Base-by-base conservation (phyloP, 306 rosid species). In the Bauhinia variegata region DNA sequence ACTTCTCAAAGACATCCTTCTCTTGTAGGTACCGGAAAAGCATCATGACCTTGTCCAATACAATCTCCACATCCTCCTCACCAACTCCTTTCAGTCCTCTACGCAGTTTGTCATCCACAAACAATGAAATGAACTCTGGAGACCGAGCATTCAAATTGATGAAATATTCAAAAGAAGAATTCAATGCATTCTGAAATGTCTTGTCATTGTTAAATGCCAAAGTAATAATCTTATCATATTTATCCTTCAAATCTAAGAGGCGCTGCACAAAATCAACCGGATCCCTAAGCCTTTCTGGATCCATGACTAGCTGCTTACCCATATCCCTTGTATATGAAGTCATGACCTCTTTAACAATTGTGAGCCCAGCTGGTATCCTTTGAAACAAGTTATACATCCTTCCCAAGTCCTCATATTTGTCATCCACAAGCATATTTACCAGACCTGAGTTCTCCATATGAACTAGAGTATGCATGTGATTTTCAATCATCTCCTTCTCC, bases 41-140 rank as follows among this genome's bases (percentile, higher is more conserved):
- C 85, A 83, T 77, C 88, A 83, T 83, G 19, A 83, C 85, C 73
- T 83, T 83, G 80, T 79, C 88, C 41, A 83, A 64, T 66, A 79
- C 68, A 73, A 79, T 16, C 73, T 83, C 88, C 56, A 79, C 88
- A 57, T 83, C 88, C 68, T 83, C 88, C 76, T 83, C 88, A 7
- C 85, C 82, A 14, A 83, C 78, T 58, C 80, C 88, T 68, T 77
- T 76, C 71, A 83, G 49, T 48, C 83, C 85, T 79, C 75, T 77
- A 28, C 84, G 85, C 19, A 79, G 88, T 71, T 83, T n/a, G n/a
- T n/a, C n/a, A n/a, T n/a, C n/a, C n/a, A n/a, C n/a, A n/a, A n/a
- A n/a, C n/a, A n/a, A n/a, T 39, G 85, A 79, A 74, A 83, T 79
- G 68, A 79, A 83, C 69, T 83, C 85, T 3, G 85, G 83, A 44